These are phyloP conservation scores for Neurospora sp. DNA, from an alignment of 495 filamentous ascomycete species.

Conservation along the genomic window DNA sequence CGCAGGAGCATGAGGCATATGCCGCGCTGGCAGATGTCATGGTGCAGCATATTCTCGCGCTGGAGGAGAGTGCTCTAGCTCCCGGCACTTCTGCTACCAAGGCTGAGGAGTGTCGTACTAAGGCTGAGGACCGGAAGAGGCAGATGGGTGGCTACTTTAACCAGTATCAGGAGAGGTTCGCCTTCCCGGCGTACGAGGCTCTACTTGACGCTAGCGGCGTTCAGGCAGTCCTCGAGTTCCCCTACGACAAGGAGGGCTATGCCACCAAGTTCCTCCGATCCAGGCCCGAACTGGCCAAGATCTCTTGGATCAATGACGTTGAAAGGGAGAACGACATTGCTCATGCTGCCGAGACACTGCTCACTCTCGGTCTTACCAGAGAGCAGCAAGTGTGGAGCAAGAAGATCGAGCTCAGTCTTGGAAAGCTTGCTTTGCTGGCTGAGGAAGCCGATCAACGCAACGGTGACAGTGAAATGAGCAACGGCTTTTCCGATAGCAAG, in stretches of 20 bases:
- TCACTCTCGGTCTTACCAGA: conserved; percentile 49
- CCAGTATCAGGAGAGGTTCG: conserved; percentile 65
- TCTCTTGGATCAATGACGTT: conserved; percentile 95
- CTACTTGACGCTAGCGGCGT: conserved; percentile 57
- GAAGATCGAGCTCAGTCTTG: conserved; percentile 80
- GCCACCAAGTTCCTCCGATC: conserved; percentile 67
- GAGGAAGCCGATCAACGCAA: conserved; percentile 29
- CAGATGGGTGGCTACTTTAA: conserved; percentile 53
- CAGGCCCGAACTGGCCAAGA: conserved; percentile 54
- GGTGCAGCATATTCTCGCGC: conserved; percentile 27
- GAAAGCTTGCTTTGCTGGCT: conserved; percentile 69
- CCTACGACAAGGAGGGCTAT: conserved; percentile 48
- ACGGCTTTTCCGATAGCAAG: conserved; percentile 16
- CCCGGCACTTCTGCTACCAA: conserved; percentile 12
- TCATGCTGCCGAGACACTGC: conserved; percentile 55
- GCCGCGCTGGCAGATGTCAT: conserved; percentile 55
- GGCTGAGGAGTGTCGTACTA: conserved; percentile 16
- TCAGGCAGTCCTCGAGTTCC: conserved; percentile 56
- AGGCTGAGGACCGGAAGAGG: conserved; percentile 24
- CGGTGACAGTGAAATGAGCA: conserved; percentile 22
- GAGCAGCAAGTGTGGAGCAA: conserved; percentile 79
- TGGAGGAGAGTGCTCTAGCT: conserved; percentile 16
- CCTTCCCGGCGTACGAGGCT: conserved; percentile 67
- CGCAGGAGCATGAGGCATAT: conserved; percentile 63
- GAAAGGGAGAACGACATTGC: conserved; percentile 59